These are phyloP conservation scores for Capsicum baccatum DNA, from an alignment of 257 asterid species.

Conservation along the genomic window DNA sequence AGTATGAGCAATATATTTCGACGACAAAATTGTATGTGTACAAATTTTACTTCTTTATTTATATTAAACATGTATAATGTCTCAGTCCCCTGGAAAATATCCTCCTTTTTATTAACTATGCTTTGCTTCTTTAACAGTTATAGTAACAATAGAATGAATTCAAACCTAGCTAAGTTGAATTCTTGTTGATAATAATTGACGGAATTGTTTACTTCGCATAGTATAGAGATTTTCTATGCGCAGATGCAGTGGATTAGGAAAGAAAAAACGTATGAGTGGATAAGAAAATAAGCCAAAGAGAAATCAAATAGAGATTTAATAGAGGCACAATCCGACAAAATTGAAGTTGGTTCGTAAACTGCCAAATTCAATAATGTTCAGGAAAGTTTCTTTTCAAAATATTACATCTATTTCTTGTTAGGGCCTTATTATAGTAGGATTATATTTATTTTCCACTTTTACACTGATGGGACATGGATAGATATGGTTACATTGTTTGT, in stretches of 20 bases:
- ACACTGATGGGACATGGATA: not conserved
- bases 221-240: no score
- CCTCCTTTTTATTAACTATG: no score
- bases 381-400: not conserved
- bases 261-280: not conserved
- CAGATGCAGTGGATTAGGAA: not conserved
- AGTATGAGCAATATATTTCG: no score
- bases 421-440: not conserved
- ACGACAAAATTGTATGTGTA: no score
- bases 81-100: no score
- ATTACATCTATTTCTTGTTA: not conserved
- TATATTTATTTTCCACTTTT: not conserved
- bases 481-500: not conserved
- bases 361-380: not conserved
- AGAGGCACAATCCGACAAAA: not conserved
- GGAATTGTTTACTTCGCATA: not conserved
- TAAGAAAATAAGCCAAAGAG: not conserved
- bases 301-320: not conserved
- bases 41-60: no score
- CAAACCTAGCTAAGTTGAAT: not conserved
- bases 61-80: no score
- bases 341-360: not conserved
- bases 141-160: no score
- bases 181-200: not conserved
- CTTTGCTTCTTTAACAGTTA: no score